phyloP scores from a whole-genome alignment of 176 grass and related monocot genomes.

The Ensete glaucum region DNA sequence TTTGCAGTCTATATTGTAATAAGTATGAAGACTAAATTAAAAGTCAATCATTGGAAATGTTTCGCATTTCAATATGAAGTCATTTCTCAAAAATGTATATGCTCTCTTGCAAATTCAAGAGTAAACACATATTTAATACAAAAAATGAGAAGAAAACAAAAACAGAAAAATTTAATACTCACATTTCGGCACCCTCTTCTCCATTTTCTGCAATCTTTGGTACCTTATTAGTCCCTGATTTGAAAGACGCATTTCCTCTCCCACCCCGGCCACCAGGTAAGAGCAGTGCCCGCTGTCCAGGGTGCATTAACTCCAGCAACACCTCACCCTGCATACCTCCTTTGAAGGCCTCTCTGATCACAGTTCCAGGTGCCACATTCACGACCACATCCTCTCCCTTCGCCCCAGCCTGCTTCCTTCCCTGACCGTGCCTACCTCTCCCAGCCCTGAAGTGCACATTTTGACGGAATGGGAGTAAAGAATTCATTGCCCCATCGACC shows the following conservation, averaged over 20 bases:
- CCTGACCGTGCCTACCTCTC: conserved; percentile 66
- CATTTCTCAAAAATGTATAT: neutral
- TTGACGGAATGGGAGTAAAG: conserved; percentile 81
- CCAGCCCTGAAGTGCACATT: conserved; percentile 78
- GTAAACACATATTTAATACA: neutral
- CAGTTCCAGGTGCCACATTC: conserved; percentile 76
- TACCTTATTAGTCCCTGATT: conserved; percentile 66
- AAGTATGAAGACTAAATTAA: neutral
- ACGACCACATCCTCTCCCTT: conserved; percentile 82
- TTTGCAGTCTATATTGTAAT: neutral
- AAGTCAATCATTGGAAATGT: neutral
- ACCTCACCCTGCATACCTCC: conserved; percentile 27
- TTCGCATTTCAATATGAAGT: neutral
- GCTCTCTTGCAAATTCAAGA: neutral
- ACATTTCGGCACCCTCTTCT: conserved; percentile 95
- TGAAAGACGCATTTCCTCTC: conserved; percentile 81
- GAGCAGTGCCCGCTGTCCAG: conserved; percentile 61
- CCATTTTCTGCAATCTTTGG: conserved; percentile 91
- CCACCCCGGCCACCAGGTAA: conserved; percentile 79
- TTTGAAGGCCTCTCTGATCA: conserved; percentile 49
- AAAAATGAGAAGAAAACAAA: neutral
- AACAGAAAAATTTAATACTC: conserved; percentile 13
- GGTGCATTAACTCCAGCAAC: conserved; percentile 66
- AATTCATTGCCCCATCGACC: conserved; percentile 90
- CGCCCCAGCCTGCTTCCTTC: conserved; percentile 68